These are phyloP conservation scores for Malassezia furfur DNA, from an alignment of 1,284 basidiomycete species.

Conservation along the genomic window DNA sequence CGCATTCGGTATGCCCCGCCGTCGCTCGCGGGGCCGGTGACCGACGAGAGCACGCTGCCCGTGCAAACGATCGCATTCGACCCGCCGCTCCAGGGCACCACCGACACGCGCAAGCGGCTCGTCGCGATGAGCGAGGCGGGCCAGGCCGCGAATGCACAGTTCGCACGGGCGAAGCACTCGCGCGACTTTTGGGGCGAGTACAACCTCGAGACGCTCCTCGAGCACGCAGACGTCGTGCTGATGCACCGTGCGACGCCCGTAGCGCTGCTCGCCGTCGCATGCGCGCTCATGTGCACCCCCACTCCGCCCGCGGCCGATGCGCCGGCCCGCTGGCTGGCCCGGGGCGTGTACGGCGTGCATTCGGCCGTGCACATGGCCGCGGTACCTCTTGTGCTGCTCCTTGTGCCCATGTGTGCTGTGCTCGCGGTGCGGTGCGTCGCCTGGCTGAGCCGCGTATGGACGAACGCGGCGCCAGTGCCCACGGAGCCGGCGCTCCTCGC, in stretches of 20 bases:
- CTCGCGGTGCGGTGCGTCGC: background rate
- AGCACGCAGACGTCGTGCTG: background rate
- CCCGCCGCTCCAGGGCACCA: conserved; percentile 5
- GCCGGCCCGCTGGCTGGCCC: background rate
- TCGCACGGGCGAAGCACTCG: background rate
- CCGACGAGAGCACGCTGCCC: background rate
- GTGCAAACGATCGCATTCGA: conserved; percentile 2
- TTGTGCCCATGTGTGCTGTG: background rate
- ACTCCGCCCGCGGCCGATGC: background rate
- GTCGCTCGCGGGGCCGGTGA: background rate
- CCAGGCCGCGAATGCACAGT: conserved; percentile 3
- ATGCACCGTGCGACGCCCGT: background rate
- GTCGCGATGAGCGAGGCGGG: conserved; percentile 6
- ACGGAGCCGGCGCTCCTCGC: background rate
- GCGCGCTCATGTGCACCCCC: background rate
- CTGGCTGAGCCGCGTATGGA: conserved; percentile 4
- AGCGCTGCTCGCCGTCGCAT: background rate
- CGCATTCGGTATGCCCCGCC: background rate
- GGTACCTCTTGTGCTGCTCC: background rate
- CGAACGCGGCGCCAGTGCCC: conserved; percentile 10
- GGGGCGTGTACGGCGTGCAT: background rate
- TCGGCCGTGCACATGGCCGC: background rate
- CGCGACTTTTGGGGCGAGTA: background rate
- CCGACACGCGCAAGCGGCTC: conserved; percentile 11
- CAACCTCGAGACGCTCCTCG: background rate